Base-by-base conservation (phyloP, 177 flowering plant species). In the Vitis hybrid region DNA sequence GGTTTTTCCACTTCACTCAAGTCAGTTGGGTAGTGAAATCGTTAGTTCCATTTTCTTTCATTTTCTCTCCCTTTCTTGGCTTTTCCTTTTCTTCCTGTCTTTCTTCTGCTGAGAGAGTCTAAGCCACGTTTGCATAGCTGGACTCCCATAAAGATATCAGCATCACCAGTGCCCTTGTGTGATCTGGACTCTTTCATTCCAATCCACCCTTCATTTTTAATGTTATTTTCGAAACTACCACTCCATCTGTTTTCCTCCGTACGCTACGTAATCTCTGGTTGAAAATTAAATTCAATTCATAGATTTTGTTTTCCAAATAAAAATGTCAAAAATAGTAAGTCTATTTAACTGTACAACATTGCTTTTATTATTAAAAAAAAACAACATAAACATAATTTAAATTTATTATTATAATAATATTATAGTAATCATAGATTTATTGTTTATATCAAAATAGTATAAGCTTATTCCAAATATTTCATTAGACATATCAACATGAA, bases 41-140 rank as follows among this genome's bases (percentile, higher is more conserved):
- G 46, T 35, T 35, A 35, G 46, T 35, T 35, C 4, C 46, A 35
- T 66, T 60, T 54, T 15, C 13, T 56, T 24, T 24, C 46, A 12
- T 46, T 46, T 56, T 63, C 46, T 52, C 9, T 1, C 27, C 27
- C 46, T n/a, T 70, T 63, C 19, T 6, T 52, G 1, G 12, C 18
- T 19, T 21, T 64, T 46, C 3, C 15, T 57, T 30, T 6, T 14
- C 27, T 70, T 2, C 6, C 59, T 30, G 11, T 21, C 15, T 11
- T 54, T 14, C 10, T 6, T 55, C 1, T n/a, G 54, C 60, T 15
- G 60, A n/a, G 24, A 13, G 67, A 74, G 77, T 75, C 78, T 61
- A 70, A 70, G 58, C 78, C 70, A 75, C 78, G 70, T 62, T 50
- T 60, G 70, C 74, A 10, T 54, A 65, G 77, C 78, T 74, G 73